These are phyloP conservation scores for Cryoendolithus antarcticus DNA, from an alignment of 2,329 filamentous ascomycete species.

Conservation along the genomic window DNA sequence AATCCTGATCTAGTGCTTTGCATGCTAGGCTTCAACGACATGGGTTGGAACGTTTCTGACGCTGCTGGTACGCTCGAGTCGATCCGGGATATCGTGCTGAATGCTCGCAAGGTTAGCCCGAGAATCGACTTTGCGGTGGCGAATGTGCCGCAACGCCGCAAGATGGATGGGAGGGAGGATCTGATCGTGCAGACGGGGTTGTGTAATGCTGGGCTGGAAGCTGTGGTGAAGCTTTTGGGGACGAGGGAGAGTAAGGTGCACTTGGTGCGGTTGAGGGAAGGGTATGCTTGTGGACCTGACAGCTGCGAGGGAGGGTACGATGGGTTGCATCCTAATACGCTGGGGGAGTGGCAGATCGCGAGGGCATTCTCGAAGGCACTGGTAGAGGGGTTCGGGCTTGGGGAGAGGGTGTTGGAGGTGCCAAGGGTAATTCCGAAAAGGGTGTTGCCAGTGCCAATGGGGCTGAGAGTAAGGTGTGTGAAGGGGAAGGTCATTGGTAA, in stretches of 20 bases:
- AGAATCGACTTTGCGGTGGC: conserved; percentile 10
- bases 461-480: background rate
- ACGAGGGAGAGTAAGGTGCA: conserved; percentile 18
- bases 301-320: conserved; percentile 24
- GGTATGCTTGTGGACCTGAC: conserved; percentile 14
- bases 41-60: conserved; percentile 13
- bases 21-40: conserved; percentile 16
- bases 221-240: conserved; percentile 16
- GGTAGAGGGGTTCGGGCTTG: conserved; percentile 7
- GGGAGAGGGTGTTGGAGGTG: conserved; percentile 3
- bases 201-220: conserved; percentile 11
- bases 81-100: conserved; percentile 20
- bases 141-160: conserved; percentile 12
- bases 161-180: conserved; percentile 10
- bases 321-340: conserved; percentile 31
- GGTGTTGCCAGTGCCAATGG: conserved; percentile 4
- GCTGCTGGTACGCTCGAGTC: conserved; percentile 11
- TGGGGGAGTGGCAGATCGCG: conserved; percentile 33
- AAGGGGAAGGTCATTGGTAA: background rate
- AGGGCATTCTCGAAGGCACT: conserved; percentile 27
- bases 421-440: conserved; percentile 4
- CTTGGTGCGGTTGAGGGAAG: conserved; percentile 22
- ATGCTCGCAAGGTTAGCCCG: conserved; percentile 20
- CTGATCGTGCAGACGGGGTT: conserved; percentile 10
- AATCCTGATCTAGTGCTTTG: conserved; percentile 21